Percentiles rank a stretch among this genome's conserved stretches.
Conservation (phyloP, 1,284 basidiomycete species). For the Trametes pubescens region DNA sequence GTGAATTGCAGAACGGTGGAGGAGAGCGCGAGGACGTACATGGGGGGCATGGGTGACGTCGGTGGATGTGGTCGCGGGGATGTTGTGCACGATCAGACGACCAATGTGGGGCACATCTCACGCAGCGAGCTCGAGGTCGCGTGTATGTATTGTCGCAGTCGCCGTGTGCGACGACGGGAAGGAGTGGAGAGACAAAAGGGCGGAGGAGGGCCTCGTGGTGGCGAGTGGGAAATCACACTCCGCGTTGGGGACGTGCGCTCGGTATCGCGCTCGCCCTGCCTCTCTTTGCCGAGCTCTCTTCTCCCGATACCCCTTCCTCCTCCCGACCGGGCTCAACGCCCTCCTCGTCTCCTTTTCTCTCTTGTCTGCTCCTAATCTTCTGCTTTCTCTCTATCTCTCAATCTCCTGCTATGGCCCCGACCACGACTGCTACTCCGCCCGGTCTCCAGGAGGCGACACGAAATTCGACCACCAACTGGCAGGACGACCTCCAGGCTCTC, state of each 20-base stretch:
- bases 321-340: background rate
- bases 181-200: constrained; percentile 2
- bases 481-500: constrained; percentile 76
- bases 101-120: background rate
- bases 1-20: constrained; percentile 1
- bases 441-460: constrained; percentile 69
- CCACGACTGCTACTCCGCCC: constrained; percentile 50
- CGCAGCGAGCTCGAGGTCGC: background rate
- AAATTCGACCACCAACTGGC: constrained; percentile 75
- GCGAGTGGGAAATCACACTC: constrained; percentile 9
- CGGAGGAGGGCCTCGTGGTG: constrained; percentile 20
- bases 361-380: constrained; percentile 16
- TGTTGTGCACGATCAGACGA: background rate
- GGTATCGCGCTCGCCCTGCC: background rate
- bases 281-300: constrained; percentile 6
- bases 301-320: constrained; percentile 6
- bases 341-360: background rate
- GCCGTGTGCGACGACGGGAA: constrained; percentile 7
- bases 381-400: constrained; percentile 22
- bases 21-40: constrained; percentile 21
- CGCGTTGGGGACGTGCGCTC: background rate
- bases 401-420: constrained; percentile 33
- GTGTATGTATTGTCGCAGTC: background rate
- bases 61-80: background rate
- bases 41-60: constrained; percentile 32